Base-by-base conservation (phyloP, 306 rosid genomes). In the Dryas drummondii region DNA sequence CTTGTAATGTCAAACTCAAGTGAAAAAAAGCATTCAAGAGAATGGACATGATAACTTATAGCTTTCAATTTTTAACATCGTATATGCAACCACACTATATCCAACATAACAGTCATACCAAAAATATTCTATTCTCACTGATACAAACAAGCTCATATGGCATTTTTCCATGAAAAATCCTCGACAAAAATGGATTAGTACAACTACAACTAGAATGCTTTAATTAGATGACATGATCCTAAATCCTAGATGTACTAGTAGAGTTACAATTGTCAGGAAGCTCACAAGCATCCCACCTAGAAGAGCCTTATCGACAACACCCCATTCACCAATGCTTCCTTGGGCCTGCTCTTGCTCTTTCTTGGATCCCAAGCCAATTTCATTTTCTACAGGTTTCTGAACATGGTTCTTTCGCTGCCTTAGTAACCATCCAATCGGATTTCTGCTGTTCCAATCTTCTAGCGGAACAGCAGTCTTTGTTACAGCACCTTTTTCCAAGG, bases 281-380 rank as follows among this genome's bases (percentile, higher is more conserved):
- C 98, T 92, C 81, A 85, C 71, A 53, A 91, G 77, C 79, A 92
- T 87, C 80, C 93, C 99, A 66, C 93, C 87, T 41, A 92, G 76
- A 78, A 94, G 97, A 82, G 88, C 91, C 84, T 81, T 90, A 80
- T 90, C 99, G 19, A 92, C 79, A 48, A 71, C 10, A 72, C 86
- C 85, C 97, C 93, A 90, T 37, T 80, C 83, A 52, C 37, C 81
- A 55, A 16, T 7, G 67, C 78, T 78, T 70, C 68, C 79, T 65
- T 65, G 51, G 68, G 41, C 47, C 72, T 50, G 78, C 52, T 64
- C 81, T 77, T 75, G 86, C 85, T 77, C 82, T 66, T 80, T 60
- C 72, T 78, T 72, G 58, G 86, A 81, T 61, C 62, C 89, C 10
- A 85, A 56, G 64, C 76, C 67, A 65, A 71, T 56, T 68, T 84